Evolutionary conservation across 2,329 filamentous ascomycete genomes (phyloP).

Genomic region (Byssoonygena ceratinophila): DNA sequence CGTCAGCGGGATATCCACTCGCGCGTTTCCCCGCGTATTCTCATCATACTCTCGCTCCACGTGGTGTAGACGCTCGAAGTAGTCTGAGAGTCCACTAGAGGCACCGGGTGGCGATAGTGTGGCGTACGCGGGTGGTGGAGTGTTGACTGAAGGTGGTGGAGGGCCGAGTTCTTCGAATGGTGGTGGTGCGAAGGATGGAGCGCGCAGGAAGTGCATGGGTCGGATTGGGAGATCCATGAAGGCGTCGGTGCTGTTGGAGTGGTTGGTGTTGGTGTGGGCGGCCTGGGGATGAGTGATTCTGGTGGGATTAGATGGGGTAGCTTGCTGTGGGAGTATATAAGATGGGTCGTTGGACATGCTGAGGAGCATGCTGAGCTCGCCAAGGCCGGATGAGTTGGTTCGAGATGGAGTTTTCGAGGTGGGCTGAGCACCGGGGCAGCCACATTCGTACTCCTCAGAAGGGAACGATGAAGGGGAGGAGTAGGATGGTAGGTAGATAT

Average conservation of each 20-base stretch:
- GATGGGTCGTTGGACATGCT: constrained; percentile 13
- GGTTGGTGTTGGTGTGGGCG: constrained; percentile 20
- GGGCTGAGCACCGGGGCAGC: constrained; percentile 55
- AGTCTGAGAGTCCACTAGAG: constrained; percentile 53
- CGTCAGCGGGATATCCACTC: constrained; percentile 51
- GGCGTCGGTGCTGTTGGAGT: no score
- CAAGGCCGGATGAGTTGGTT: constrained; percentile 21
- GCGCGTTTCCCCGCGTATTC: constrained; percentile 29
- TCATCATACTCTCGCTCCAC: constrained; percentile 54
- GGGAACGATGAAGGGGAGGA: constrained; percentile 42
- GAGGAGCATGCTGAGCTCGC: constrained; percentile 20
- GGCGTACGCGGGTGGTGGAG: constrained; percentile 78
- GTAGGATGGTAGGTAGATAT: constrained; percentile 77
- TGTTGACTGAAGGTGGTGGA: constrained; percentile 62
- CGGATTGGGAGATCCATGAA: constrained; percentile 47
- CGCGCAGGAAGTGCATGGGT: constrained; percentile 73
- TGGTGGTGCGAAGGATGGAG: constrained; percentile 78
- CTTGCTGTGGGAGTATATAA: constrained; percentile 12
- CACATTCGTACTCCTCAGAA: constrained; percentile 52
- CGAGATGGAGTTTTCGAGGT: constrained; percentile 24
- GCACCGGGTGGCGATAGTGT: constrained; percentile 60
- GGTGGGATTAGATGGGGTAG: constrained; percentile 59
- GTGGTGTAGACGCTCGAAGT: constrained; percentile 64
- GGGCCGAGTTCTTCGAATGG: constrained; percentile 75
- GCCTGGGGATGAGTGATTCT: neutral